These are phyloP conservation scores for Stereocaulon alpinum DNA, from an alignment of 495 filamentous ascomycete genomes.

Conservation along the genomic window DNA sequence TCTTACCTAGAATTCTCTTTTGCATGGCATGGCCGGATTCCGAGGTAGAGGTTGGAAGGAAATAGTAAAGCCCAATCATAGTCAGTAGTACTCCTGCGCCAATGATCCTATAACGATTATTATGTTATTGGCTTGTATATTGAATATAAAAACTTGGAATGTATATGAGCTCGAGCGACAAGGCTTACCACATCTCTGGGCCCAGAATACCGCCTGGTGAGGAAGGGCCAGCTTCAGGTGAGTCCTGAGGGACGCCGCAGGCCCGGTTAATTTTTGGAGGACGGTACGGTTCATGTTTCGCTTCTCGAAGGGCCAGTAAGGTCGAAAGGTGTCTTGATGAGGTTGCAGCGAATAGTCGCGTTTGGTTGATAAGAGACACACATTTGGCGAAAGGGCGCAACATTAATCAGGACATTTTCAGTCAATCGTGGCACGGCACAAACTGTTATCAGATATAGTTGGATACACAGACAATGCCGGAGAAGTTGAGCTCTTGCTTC, in stretches of 20 bases:
- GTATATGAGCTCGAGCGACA: too few species aligned
- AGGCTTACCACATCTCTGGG: neutral
- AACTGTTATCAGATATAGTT: too few species aligned
- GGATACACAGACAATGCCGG: too few species aligned
- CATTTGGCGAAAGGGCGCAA: too few species aligned
- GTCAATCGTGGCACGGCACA: too few species aligned
- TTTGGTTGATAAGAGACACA: too few species aligned
- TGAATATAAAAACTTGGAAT: neutral
- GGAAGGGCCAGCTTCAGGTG: neutral
- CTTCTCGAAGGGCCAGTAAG: too few species aligned
- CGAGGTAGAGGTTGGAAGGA: neutral
- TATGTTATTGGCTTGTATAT: neutral
- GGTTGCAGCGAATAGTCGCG: too few species aligned
- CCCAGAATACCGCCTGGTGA: neutral
- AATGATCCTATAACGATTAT: neutral
- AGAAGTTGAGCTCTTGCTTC: too few species aligned
- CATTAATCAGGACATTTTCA: too few species aligned
- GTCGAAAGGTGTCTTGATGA: too few species aligned
- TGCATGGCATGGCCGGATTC: neutral
- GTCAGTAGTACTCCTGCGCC: neutral
- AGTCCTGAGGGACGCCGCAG: neutral
- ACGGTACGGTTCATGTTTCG: too few species aligned
- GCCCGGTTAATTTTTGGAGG: neutral
- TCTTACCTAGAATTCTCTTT: neutral
- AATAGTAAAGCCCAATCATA: neutral